Conservation (phyloP, 768 basidiomycete species). For the Auriscalpium vulgare region DNA sequence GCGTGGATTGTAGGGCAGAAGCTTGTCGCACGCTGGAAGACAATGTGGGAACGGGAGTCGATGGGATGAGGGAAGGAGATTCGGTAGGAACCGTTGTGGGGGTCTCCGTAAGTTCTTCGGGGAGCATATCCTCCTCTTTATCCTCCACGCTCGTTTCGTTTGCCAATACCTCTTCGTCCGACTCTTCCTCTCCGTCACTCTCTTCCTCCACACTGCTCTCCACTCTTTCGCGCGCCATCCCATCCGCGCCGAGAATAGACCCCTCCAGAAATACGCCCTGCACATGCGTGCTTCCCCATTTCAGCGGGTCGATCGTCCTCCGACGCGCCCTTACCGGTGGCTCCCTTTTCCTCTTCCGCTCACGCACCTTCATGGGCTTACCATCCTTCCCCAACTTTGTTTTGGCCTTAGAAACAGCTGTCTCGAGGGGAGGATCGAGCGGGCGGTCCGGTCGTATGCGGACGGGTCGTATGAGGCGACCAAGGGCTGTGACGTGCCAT, state of each 20-base stretch:
- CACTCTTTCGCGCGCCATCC: background rate
- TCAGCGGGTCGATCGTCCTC: constrained; percentile 63
- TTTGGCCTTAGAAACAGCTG: constrained; percentile 9
- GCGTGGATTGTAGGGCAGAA: background rate
- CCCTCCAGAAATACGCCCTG: constrained; percentile 57
- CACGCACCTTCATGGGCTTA: constrained; percentile 28
- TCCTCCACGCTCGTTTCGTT: background rate
- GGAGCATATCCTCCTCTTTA: constrained; percentile 3
- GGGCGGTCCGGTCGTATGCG: constrained; percentile 66
- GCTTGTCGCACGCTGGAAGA: no score
- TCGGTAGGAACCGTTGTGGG: background rate
- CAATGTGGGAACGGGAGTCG: constrained; percentile 4
- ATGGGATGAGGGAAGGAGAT: background rate
- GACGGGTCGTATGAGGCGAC: constrained; percentile 56
- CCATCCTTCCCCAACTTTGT: constrained; percentile 15
- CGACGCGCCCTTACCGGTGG: constrained; percentile 51
- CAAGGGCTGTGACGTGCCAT: constrained; percentile 65
- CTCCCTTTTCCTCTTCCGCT: constrained; percentile 38
- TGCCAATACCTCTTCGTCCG: background rate
- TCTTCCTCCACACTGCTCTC: constrained; percentile 1
- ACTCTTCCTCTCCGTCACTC: constrained; percentile 11
- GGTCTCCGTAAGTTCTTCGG: background rate
- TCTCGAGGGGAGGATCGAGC: constrained; percentile 22
- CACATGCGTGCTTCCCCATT: constrained; percentile 62
- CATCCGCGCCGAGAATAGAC: background rate